phyloP scores from a whole-genome alignment of 164 flowering plant genomes.

The Platanus orientalis region DNA sequence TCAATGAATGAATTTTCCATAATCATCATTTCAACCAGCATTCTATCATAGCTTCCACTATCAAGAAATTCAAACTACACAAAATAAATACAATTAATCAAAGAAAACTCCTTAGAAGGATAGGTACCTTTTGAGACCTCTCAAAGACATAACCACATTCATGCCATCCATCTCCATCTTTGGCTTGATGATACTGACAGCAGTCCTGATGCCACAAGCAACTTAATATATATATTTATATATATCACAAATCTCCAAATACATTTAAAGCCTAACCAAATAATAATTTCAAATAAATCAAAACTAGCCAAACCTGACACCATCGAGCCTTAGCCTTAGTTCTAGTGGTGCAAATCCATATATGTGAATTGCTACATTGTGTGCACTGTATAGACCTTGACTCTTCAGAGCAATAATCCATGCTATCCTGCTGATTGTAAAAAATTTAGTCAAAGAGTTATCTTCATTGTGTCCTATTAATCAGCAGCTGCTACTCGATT shows the following conservation, averaged over 20 bases:
- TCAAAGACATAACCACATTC: conserved; percentile 69
- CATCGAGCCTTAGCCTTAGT: conserved; percentile 91
- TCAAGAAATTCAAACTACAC: no score
- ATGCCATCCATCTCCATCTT: conserved; percentile 99
- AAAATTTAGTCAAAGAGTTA: neutral
- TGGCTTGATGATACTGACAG: conserved; percentile 90
- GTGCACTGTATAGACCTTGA: conserved; percentile 96
- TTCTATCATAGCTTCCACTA: neutral
- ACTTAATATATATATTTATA: neutral
- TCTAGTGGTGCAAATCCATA: conserved; percentile 97
- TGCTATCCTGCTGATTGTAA: conserved; percentile 42
- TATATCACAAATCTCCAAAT: neutral
- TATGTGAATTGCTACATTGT: conserved; percentile 89
- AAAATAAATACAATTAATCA: neutral
- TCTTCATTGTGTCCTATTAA: no score
- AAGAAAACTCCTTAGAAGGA: neutral
- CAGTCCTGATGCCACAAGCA: conserved; percentile 63
- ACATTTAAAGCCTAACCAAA: neutral
- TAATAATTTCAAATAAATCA: neutral
- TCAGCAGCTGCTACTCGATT: no score
- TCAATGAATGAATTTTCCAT: neutral
- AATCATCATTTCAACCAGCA: neutral
- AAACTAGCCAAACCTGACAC: conserved; percentile 77
- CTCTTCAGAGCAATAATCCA: conserved; percentile 76
- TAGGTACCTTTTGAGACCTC: conserved; percentile 62